These are phyloP conservation scores for Quercus parvula DNA, from an alignment of 306 rosid genomes.

Conservation along the genomic window DNA sequence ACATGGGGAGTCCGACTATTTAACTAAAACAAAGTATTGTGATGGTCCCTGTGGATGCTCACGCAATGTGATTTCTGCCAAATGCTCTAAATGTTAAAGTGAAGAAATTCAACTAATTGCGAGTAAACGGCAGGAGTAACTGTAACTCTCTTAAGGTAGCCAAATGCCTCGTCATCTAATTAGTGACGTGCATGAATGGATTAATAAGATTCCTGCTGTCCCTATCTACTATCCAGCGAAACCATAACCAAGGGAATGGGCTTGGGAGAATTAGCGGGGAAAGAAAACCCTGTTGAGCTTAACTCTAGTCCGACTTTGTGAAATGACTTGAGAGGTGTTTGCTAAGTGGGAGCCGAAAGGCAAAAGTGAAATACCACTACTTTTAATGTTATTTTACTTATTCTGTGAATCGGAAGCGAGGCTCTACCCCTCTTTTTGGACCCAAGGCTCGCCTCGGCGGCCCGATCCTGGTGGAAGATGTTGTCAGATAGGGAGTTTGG, in stretches of 20 bases:
- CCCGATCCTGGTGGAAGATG: slow-evolving; percentile 9
- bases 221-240: not conserved
- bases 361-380: slow-evolving; percentile 48
- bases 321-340: not conserved
- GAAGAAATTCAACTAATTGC: no score
- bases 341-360: slow-evolving; percentile 15
- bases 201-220: slow-evolving; percentile 51
- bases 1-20: no score
- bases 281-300: no score
- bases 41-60: no score
- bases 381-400: slow-evolving; percentile 59
- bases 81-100: no score
- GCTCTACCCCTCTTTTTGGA: not conserved
- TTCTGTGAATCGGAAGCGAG: slow-evolving; percentile 39
- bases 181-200: slow-evolving; percentile 75
- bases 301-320: no score
- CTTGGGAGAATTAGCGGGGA: no score
- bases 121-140: no score
- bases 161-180: slow-evolving; percentile 52
- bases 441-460: slow-evolving; percentile 5
- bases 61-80: no score
- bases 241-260: not conserved
- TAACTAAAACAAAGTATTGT: no score
- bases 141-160: slow-evolving; percentile 35
- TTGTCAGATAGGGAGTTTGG: slow-evolving; percentile 10